phyloP scores from a whole-genome alignment of 1,139 yeast genomes.

The Geotrichum candidum region DNA sequence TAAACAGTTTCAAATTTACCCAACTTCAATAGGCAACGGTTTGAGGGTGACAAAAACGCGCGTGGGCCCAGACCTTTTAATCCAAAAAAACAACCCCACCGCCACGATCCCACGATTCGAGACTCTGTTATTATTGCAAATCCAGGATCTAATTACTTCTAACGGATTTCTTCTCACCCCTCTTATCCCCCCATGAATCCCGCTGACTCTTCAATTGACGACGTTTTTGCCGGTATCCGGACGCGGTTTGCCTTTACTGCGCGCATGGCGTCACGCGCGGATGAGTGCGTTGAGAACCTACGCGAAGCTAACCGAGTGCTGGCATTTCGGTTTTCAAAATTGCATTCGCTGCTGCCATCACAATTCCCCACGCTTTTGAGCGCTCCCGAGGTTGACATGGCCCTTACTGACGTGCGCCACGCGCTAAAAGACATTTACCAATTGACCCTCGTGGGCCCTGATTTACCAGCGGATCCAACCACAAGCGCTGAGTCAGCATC shows the following conservation, averaged over 20 bases:
- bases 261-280: neutral
- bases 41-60: too few relatives aligned
- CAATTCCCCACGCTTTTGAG: constrained; percentile 3
- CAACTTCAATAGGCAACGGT: too few relatives aligned
- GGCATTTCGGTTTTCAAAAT: constrained; percentile 8
- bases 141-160: too few relatives aligned
- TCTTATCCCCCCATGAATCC: neutral
- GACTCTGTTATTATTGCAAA: too few relatives aligned
- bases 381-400: neutral
- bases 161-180: too few relatives aligned
- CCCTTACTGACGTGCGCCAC: neutral
- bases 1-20: neutral
- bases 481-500: neutral
- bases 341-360: constrained; percentile 19
- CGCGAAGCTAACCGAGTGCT: constrained; percentile 8
- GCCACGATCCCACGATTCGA: too few relatives aligned
- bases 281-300: neutral
- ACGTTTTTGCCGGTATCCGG: constrained; percentile 4
- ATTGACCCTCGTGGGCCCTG: neutral
- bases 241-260: neutral
- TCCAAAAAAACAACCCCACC: too few relatives aligned
- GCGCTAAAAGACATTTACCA: neutral
- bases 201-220: neutral
- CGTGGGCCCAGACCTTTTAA: too few relatives aligned
- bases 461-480: neutral